Conservation (phyloP, 2,329 filamentous ascomycete species). For the Coleophoma eucalyptorum region DNA sequence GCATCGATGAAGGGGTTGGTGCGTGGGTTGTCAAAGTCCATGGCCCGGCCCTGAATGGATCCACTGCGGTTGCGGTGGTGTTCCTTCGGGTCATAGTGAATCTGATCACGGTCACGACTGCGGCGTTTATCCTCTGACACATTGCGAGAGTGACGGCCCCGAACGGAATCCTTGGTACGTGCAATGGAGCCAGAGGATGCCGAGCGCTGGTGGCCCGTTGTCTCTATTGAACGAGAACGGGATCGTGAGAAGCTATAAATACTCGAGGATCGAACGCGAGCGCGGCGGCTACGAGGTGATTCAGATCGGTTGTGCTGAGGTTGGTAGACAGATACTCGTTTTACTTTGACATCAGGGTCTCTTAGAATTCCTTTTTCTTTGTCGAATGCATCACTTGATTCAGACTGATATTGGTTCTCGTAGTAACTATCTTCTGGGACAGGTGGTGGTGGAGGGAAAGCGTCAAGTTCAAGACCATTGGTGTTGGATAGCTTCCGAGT, state of each 20-base stretch:
- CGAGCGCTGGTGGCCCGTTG: neutral
- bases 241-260: neutral
- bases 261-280: neutral
- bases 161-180: neutral
- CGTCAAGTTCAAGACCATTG: neutral
- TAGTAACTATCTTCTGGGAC: neutral
- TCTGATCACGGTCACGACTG: slow-evolving; percentile 12
- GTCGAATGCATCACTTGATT: neutral
- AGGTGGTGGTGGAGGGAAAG: neutral
- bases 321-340: slow-evolving; percentile 7
- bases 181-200: neutral
- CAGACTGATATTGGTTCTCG: neutral
- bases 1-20: slow-evolving; percentile 2
- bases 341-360: slow-evolving; percentile 7
- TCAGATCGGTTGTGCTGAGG: slow-evolving; percentile 7
- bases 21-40: slow-evolving; percentile 16
- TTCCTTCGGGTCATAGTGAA: slow-evolving; percentile 14
- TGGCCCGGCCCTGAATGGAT: slow-evolving; percentile 12
- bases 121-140: slow-evolving; percentile 5
- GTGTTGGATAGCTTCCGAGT: neutral
- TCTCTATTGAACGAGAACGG: neutral
- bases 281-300: slow-evolving; percentile 3
- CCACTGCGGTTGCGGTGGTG: slow-evolving; percentile 10
- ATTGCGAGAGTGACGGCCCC: neutral
- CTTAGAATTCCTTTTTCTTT: slow-evolving; percentile 5